Conservation (phyloP, 305 asterid genomes). For the Ajuga reptans region DNA sequence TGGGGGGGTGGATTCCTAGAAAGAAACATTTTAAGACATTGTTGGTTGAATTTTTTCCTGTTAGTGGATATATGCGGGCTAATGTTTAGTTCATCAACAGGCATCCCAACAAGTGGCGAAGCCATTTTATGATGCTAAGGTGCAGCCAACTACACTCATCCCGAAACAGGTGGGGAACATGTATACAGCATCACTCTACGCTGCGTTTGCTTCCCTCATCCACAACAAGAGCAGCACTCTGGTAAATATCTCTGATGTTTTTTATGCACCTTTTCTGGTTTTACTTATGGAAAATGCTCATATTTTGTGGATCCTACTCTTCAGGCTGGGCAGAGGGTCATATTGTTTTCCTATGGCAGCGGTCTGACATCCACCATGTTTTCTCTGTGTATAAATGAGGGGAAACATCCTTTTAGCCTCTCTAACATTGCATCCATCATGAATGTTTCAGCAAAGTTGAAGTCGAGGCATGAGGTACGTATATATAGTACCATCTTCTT, state of each 20-base stretch:
- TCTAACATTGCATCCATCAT: constrained; percentile 64
- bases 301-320: background rate
- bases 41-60: background rate
- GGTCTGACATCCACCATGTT: constrained; percentile 86
- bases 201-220: constrained; percentile 89
- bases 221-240: constrained; percentile 63
- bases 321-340: constrained; percentile 86
- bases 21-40: too few relatives aligned
- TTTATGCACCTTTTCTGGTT: background rate
- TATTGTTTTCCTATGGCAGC: constrained; percentile 88
- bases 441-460: constrained; percentile 73
- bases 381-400: constrained; percentile 68
- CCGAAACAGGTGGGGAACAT: constrained; percentile 97
- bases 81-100: constrained; percentile 30
- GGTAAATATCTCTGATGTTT: constrained; percentile 37
- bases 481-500: background rate
- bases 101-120: constrained; percentile 88
- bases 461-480: constrained; percentile 76
- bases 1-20: too few relatives aligned
- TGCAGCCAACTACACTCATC: constrained; percentile 76
- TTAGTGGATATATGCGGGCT: constrained; percentile 1
- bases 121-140: constrained; percentile 67
- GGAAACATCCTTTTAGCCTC: constrained; percentile 75
- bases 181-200: constrained; percentile 96
- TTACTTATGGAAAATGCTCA: background rate